phyloP scores from a whole-genome alignment of 768 basidiomycete genomes.

The Pholiota molesta region DNA sequence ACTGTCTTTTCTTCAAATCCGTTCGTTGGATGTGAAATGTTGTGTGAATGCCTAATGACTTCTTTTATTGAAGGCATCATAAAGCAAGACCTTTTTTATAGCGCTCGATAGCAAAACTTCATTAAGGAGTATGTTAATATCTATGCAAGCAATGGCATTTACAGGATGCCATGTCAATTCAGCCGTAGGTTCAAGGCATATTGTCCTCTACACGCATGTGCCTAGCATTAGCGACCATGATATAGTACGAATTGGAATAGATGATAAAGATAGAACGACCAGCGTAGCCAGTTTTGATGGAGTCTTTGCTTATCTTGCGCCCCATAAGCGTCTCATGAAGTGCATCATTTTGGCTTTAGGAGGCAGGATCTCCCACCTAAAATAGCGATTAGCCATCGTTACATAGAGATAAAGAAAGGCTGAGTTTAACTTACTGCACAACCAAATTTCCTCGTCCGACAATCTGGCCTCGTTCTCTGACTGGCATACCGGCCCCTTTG shows the following conservation, averaged over 20 bases:
- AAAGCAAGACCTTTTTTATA: too few species aligned
- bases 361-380: slow-evolving; percentile 44
- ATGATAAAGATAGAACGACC: slow-evolving; percentile 18
- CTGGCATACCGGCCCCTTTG: slow-evolving; percentile 71
- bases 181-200: too few species aligned
- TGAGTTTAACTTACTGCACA: slow-evolving; percentile 48
- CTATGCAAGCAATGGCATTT: too few species aligned
- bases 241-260: slow-evolving; percentile 12
- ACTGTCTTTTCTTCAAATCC: too few species aligned
- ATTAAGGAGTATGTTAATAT: too few species aligned
- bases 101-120: too few species aligned
- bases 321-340: slow-evolving; percentile 33
- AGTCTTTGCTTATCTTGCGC: slow-evolving; percentile 14
- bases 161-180: too few species aligned
- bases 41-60: too few species aligned
- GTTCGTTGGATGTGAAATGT: too few species aligned
- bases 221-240: too few species aligned
- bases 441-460: slow-evolving; percentile 65
- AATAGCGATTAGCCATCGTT: slow-evolving; percentile 7
- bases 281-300: background rate
- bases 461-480: slow-evolving; percentile 51
- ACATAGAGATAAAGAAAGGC: background rate
- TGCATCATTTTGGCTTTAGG: slow-evolving; percentile 31
- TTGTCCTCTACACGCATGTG: too few species aligned
- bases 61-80: too few species aligned